Conservation (phyloP, 805 yeast genomes). For the Kluyveromyces siamensis region DNA sequence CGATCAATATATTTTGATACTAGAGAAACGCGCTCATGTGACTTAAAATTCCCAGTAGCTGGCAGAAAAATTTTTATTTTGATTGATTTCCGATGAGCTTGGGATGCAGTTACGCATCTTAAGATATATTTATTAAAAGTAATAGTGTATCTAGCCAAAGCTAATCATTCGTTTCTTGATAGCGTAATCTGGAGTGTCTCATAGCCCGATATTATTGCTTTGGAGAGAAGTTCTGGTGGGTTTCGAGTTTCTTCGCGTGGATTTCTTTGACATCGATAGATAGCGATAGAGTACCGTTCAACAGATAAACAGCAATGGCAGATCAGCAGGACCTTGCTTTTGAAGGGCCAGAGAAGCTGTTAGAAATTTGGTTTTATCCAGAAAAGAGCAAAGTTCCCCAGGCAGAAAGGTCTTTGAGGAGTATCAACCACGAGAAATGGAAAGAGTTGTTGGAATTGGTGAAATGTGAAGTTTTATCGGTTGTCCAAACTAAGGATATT, state of each 20-base stretch:
- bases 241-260: background rate
- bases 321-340: conserved; percentile 35
- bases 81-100: background rate
- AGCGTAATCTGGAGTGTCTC: background rate
- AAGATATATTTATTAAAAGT: too few species aligned
- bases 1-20: background rate
- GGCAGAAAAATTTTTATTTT: background rate
- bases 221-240: background rate
- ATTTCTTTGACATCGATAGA: background rate
- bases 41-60: background rate
- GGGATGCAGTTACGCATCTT: background rate
- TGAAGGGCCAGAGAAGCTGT: conserved; percentile 93
- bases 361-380: conserved; percentile 82
- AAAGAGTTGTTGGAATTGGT: conserved; percentile 68
- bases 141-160: background rate
- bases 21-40: background rate
- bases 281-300: background rate
- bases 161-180: background rate
- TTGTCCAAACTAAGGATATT: conserved; percentile 52
- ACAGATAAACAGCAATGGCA: background rate
- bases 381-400: conserved; percentile 29
- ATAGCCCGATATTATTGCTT: background rate
- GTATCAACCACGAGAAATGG: conserved; percentile 61
- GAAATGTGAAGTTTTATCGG: conserved; percentile 80
- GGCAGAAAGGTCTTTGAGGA: conserved; percentile 43